Evolutionary conservation across 163 green algal species (phyloP).

Genomic region (Picocystis sp.): DNA sequence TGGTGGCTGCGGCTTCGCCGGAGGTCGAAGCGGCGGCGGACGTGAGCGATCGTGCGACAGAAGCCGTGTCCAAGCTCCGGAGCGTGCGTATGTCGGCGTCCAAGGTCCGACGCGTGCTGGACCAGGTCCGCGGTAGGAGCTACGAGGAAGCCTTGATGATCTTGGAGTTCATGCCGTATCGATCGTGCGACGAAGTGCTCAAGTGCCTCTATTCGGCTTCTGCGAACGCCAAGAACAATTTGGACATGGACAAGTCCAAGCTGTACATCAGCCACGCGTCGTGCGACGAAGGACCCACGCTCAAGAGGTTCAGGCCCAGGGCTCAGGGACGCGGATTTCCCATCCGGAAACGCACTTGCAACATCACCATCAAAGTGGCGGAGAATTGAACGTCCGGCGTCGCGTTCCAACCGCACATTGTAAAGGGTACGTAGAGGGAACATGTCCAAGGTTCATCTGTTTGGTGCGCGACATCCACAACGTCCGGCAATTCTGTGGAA

Average conservation of each 20-base stretch:
- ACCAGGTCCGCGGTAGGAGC: slow-evolving; percentile 66
- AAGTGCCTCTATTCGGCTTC: slow-evolving; percentile 31
- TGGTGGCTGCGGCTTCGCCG: too few relatives aligned
- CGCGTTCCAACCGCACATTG: too few relatives aligned
- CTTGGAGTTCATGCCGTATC: slow-evolving; percentile 86
- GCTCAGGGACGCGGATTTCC: slow-evolving; percentile 61
- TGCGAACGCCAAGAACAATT: slow-evolving; percentile 87
- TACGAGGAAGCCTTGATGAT: slow-evolving; percentile 90
- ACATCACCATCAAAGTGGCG: slow-evolving; percentile 68
- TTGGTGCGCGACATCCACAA: too few relatives aligned
- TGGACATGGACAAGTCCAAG: slow-evolving; percentile 62
- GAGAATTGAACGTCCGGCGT: slow-evolving; percentile 22
- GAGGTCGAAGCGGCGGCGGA: too few relatives aligned
- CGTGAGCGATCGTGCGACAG: not conserved
- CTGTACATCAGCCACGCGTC: slow-evolving; percentile 68
- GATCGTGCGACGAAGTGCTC: slow-evolving; percentile 21
- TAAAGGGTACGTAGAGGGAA: too few relatives aligned
- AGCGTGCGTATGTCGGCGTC: slow-evolving; percentile 4
- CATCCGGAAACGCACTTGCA: slow-evolving; percentile 72
- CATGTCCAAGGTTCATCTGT: too few relatives aligned
- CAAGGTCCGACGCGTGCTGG: slow-evolving; percentile 77
- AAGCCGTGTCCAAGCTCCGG: slow-evolving; percentile 1
- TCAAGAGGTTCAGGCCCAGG: slow-evolving; percentile 66
- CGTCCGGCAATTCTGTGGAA: too few relatives aligned
- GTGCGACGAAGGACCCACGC: slow-evolving; percentile 47